Evolutionary conservation across 2,329 filamentous ascomycete species (phyloP).

Genomic region (Ophiosphaerella korrae): DNA sequence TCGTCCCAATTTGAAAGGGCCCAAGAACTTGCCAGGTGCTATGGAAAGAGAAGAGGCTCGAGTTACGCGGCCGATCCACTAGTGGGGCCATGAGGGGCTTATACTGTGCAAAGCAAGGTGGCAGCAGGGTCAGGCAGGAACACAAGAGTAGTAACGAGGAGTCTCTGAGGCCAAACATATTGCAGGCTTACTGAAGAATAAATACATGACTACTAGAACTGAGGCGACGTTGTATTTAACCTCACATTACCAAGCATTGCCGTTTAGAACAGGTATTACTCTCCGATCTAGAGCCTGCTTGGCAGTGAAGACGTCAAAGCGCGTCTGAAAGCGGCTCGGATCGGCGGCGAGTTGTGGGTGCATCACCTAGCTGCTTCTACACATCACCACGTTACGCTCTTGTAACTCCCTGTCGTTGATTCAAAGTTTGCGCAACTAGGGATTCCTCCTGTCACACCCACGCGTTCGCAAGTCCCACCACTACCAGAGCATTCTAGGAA

Average conservation of each 20-base stretch:
- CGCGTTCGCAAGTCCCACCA: no score
- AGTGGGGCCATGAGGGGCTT: constrained; percentile 24
- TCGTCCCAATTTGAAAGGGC: constrained; percentile 63
- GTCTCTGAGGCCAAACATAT: neutral
- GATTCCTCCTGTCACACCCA: no score
- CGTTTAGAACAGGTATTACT: constrained; percentile 9
- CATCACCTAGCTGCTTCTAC: constrained; percentile 22
- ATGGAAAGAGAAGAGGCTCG: constrained; percentile 38
- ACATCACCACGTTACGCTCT: constrained; percentile 14
- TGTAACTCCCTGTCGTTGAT: neutral
- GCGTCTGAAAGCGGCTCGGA: constrained; percentile 11
- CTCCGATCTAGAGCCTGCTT: constrained; percentile 3
- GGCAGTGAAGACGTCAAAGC: constrained; percentile 7
- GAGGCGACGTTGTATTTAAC: neutral
- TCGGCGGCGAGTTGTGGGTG: constrained; percentile 23
- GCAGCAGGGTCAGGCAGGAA: neutral
- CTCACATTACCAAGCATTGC: constrained; percentile 1
- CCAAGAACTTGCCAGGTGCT: constrained; percentile 59
- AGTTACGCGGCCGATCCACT: constrained; percentile 12
- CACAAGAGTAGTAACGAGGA: neutral
- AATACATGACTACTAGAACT: neutral
- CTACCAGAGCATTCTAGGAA: neutral
- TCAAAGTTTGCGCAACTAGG: no score
- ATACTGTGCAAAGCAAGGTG: constrained; percentile 12
- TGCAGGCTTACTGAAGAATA: neutral